A percentile compares a stretch with the other conserved stretches of the same genome.
These are phyloP conservation scores for Prunus kanzakura DNA, from an alignment of 306 rosid genomes.

Conservation along the genomic window DNA sequence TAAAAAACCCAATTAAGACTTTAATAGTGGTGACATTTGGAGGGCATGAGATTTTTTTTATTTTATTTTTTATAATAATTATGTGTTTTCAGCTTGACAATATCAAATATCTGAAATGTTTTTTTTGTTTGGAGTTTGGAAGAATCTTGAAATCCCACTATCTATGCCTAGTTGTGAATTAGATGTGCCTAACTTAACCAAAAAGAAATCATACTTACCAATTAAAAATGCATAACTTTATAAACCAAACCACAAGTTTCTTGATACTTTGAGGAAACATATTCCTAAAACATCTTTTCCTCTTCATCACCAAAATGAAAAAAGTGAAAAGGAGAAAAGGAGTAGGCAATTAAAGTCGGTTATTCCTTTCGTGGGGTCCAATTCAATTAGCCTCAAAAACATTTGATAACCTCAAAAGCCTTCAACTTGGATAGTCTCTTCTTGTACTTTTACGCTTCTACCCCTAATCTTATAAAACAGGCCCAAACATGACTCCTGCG, in stretches of 20 bases:
- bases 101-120: too few relatives aligned
- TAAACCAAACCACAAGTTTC: constrained; percentile 4
- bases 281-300: constrained; percentile 3
- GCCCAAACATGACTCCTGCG: neutral
- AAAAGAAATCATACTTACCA: neutral
- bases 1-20: too few relatives aligned
- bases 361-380: constrained; percentile 22
- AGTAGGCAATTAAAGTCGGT: neutral
- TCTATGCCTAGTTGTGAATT: neutral
- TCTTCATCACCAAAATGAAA: neutral
- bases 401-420: neutral
- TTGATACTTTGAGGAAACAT: constrained; percentile 10
- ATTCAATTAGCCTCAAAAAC: neutral
- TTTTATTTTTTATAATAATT: too few relatives aligned
- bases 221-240: neutral
- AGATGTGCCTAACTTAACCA: neutral
- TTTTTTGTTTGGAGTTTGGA: neutral
- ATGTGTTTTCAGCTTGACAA: too few relatives aligned
- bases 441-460: neutral
- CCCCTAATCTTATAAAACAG: neutral
- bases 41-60: too few relatives aligned
- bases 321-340: neutral
- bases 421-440: too few relatives aligned
- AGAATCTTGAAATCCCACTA: neutral
- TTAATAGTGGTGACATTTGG: too few relatives aligned